Evolutionary conservation across 83 land plant genomes (phyloP).

Genomic region (Isoetes engelmannii): DNA sequence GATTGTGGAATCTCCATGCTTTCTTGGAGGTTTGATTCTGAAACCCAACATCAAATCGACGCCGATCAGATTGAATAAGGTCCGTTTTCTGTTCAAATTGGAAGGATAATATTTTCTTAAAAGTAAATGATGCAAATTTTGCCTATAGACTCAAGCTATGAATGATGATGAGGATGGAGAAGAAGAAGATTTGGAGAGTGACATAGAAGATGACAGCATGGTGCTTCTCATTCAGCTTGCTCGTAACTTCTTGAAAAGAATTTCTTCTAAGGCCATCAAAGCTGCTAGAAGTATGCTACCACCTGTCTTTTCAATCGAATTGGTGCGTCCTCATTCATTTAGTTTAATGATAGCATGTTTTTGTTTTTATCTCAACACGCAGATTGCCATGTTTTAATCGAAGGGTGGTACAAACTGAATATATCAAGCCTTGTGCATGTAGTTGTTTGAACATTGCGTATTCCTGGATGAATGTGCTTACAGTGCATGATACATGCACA

Average conservation of each 20-base stretch:
- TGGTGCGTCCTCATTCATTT: neutral
- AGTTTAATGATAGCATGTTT: neutral
- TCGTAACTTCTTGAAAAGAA: neutral
- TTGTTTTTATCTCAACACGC: neutral
- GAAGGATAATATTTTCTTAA: no score
- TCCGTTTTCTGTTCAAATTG: no score
- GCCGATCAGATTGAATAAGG: no score
- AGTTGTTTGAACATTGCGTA: neutral
- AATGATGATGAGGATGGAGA: neutral
- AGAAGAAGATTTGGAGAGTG: neutral
- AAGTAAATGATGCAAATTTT: no score
- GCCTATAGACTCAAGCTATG: no score
- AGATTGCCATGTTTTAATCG: neutral
- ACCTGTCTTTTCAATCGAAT: neutral
- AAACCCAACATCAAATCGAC: no score
- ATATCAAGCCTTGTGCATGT: neutral
- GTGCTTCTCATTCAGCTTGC: slow-evolving; percentile 4
- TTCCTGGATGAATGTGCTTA: neutral
- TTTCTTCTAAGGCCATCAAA: neutral
- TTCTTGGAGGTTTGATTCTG: no score
- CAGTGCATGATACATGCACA: neutral
- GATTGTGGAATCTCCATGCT: no score
- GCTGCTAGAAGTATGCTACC: slow-evolving; percentile 11
- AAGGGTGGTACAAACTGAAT: neutral
- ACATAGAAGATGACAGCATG: slow-evolving; percentile 4